Conservation (phyloP, 208 protist species). For the Trypanosoma cruzi region DNA sequence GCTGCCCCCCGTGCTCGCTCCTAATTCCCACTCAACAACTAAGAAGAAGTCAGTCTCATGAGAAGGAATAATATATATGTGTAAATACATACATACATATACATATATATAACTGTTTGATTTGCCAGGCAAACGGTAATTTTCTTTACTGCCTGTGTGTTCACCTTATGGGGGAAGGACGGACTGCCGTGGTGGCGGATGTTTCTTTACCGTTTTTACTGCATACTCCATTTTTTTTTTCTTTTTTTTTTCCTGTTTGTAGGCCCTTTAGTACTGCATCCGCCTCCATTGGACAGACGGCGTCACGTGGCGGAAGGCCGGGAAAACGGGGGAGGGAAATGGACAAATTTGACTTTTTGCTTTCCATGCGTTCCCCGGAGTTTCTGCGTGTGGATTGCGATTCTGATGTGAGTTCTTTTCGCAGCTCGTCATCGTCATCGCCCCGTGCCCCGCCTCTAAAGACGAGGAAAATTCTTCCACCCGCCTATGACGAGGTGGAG, state of each 20-base stretch:
- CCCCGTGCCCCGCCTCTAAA: neutral
- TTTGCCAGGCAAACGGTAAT: neutral
- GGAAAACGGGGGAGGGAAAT: neutral
- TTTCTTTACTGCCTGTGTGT: neutral
- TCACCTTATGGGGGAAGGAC: neutral
- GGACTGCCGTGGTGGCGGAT: neutral
- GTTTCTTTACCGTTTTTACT: neutral
- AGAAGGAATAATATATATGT: neutral
- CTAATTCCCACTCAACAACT: neutral
- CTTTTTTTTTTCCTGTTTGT: neutral
- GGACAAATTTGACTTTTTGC: neutral
- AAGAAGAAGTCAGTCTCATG: neutral
- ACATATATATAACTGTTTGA: neutral
- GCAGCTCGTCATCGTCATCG: neutral
- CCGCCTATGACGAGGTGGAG: constrained; percentile 3
- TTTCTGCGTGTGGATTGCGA: neutral
- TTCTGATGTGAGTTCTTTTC: neutral
- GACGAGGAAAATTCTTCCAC: constrained; percentile 5
- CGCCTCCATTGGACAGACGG: too few relatives aligned
- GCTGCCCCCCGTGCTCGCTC: neutral
- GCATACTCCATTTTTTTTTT: constrained; percentile 12
- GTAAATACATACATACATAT: neutral
- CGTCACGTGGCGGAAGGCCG: too few relatives aligned
- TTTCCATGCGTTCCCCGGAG: neutral
- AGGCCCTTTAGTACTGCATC: neutral